A percentile compares a stretch with the other conserved stretches of the same genome.
Evolutionary conservation across 805 yeast genomes (phyloP).

Genomic region (Metschnikowia peoriensis): DNA sequence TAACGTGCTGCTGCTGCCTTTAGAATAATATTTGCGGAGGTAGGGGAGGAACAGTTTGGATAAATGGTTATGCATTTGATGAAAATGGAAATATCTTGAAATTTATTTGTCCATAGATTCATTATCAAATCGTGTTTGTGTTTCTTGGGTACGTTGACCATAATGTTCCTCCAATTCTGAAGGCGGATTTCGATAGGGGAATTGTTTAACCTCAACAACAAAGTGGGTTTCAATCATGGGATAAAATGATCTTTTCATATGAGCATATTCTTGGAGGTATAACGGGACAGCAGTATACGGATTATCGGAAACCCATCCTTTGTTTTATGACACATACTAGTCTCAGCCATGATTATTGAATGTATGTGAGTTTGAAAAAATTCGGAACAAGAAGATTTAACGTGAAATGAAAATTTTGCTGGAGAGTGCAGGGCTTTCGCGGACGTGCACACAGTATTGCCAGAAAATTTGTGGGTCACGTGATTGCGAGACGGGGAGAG

Average conservation of each 20-base stretch:
- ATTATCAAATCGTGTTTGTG: too few relatives aligned
- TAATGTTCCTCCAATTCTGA: too few relatives aligned
- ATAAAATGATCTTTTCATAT: neutral
- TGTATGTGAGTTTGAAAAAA: slow-evolving; percentile 15
- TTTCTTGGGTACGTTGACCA: too few relatives aligned
- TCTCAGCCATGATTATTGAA: slow-evolving; percentile 23
- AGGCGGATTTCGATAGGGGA: too few relatives aligned
- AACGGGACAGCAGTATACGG: neutral
- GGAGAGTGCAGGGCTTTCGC: slow-evolving; percentile 14
- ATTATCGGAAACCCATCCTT: neutral
- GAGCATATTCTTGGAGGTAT: neutral
- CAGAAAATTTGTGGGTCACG: neutral
- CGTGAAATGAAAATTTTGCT: slow-evolving; percentile 20
- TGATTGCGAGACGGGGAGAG: neutral
- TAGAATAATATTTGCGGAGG: neutral
- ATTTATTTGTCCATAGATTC: too few relatives aligned
- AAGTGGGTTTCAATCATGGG: neutral
- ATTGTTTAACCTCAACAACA: neutral
- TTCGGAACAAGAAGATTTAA: slow-evolving; percentile 1
- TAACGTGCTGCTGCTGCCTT: neutral
- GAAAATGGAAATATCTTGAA: too few relatives aligned
- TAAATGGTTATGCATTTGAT: too few relatives aligned
- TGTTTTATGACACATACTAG: slow-evolving; percentile 18
- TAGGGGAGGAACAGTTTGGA: too few relatives aligned
- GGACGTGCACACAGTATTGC: slow-evolving; percentile 8